These are phyloP conservation scores for Penicillium coffeae DNA, from an alignment of 495 filamentous ascomycete species.

Conservation along the genomic window DNA sequence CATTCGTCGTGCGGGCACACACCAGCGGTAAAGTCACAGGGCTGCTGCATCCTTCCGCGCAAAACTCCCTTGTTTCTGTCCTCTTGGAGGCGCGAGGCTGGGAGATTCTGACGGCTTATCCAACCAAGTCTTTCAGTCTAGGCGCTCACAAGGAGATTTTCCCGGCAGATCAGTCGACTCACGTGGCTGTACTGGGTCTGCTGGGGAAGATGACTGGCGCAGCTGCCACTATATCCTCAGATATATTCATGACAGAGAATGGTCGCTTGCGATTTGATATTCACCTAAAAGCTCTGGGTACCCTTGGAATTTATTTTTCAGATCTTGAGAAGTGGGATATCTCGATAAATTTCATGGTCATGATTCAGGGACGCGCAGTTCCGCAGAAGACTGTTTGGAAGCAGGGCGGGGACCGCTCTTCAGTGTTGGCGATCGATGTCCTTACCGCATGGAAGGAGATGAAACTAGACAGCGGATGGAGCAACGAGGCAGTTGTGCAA, in stretches of 20 bases:
- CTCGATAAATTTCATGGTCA: conserved; percentile 67
- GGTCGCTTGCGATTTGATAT: conserved; percentile 60
- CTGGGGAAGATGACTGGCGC: conserved; percentile 87
- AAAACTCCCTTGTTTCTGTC: conserved; percentile 50
- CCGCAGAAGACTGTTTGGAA: conserved; percentile 65
- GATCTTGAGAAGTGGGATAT: conserved; percentile 56
- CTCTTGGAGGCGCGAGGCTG: conserved; percentile 62
- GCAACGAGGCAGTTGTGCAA: conserved; percentile 76
- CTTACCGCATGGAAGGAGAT: conserved; percentile 74
- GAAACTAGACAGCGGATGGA: conserved; percentile 69
- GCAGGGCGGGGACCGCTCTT: conserved; percentile 37
- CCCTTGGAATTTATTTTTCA: conserved; percentile 68
- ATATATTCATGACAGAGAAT: conserved; percentile 53
- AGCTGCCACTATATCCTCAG: conserved; percentile 63
- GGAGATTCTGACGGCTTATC: conserved; percentile 78
- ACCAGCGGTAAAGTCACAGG: conserved; percentile 59
- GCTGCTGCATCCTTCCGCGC: conserved; percentile 35
- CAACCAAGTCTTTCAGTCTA: conserved; percentile 49
- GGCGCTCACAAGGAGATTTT: conserved; percentile 25
- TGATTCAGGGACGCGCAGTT: conserved; percentile 65
- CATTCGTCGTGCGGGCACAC: conserved; percentile 72
- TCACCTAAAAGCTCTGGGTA: conserved; percentile 75
- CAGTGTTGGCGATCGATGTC: conserved; percentile 74
- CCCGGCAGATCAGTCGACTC: conserved; percentile 13
- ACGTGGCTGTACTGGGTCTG: conserved; percentile 72